phyloP scores from a whole-genome alignment of 208 protist genomes.

The Leishmania guyanensis region DNA sequence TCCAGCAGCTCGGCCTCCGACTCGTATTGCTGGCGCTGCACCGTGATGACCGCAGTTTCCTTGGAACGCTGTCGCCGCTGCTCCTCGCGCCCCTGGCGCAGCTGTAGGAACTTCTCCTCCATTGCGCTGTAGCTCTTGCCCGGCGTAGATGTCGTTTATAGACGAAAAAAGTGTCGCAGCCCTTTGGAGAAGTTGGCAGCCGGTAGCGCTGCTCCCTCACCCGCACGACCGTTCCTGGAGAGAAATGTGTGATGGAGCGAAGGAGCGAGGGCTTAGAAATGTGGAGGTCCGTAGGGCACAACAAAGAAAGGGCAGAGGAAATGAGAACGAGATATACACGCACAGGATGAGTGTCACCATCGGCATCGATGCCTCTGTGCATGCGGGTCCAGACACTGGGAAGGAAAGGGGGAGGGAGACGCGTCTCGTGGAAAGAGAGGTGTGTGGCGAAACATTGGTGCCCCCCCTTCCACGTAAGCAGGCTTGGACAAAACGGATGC shows the following conservation, averaged over 20 bases:
- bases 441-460: background rate
- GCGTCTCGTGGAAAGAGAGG: background rate
- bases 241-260: background rate
- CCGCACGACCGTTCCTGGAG: background rate
- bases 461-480: background rate
- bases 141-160: background rate
- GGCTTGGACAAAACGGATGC: background rate
- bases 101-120: constrained; percentile 77
- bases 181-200: background rate
- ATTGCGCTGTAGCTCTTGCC: constrained; percentile 8
- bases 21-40: constrained; percentile 66
- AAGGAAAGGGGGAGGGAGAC: background rate
- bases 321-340: background rate
- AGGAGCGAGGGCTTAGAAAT: background rate
- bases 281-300: background rate
- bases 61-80: constrained; percentile 41
- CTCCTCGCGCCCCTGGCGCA: constrained; percentile 69
- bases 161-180: background rate
- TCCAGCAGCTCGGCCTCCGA: constrained; percentile 50
- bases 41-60: constrained; percentile 34
- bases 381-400: background rate
- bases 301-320: background rate
- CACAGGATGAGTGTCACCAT: background rate
- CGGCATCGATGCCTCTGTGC: background rate
- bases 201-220: background rate